These are phyloP conservation scores for Teunomyces pallodes DNA, from an alignment of 805 yeast genomes.

Conservation along the genomic window DNA sequence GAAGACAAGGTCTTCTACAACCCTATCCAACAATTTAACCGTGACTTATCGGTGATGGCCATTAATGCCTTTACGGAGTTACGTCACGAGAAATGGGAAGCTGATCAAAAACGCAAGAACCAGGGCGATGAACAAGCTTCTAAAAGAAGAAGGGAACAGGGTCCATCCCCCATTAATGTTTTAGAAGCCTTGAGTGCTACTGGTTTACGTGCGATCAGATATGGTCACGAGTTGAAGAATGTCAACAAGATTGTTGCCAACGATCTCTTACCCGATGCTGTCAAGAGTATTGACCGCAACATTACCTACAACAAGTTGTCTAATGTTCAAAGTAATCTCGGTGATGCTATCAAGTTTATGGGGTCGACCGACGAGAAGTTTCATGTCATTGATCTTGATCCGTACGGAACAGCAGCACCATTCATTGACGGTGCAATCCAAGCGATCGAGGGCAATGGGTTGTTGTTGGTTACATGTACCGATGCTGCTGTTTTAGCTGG, in stretches of 20 bases:
- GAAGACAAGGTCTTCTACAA: constrained; percentile 87
- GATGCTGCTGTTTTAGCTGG: constrained; percentile 96
- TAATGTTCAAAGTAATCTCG: constrained; percentile 65
- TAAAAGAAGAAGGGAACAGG: constrained; percentile 14
- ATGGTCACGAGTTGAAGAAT: constrained; percentile 85
- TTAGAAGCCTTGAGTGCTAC: constrained; percentile 94
- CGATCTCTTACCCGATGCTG: constrained; percentile 85
- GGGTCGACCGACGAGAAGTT: constrained; percentile 48
- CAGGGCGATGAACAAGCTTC: constrained; percentile 5
- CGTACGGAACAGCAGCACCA: constrained; percentile 97
- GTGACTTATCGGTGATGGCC: constrained; percentile 83
- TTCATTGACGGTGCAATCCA: constrained; percentile 91
- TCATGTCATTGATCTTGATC: constrained; percentile 92
- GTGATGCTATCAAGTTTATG: constrained; percentile 92
- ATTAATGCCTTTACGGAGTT: constrained; percentile 83
- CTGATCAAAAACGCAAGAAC: constrained; percentile 15
- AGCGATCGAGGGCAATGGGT: constrained; percentile 77
- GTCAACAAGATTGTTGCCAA: constrained; percentile 79
- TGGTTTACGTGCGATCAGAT: constrained; percentile 90
- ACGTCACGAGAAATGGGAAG: constrained; percentile 39
- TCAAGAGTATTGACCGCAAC: constrained; percentile 70
- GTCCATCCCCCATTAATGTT: constrained; percentile 46
- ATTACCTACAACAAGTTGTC: constrained; percentile 63
- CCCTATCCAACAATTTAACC: constrained; percentile 93
- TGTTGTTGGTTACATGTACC: constrained; percentile 89